Evolutionary conservation across 1,139 yeast genomes (phyloP).

Genomic region (Taiozyma sp.): DNA sequence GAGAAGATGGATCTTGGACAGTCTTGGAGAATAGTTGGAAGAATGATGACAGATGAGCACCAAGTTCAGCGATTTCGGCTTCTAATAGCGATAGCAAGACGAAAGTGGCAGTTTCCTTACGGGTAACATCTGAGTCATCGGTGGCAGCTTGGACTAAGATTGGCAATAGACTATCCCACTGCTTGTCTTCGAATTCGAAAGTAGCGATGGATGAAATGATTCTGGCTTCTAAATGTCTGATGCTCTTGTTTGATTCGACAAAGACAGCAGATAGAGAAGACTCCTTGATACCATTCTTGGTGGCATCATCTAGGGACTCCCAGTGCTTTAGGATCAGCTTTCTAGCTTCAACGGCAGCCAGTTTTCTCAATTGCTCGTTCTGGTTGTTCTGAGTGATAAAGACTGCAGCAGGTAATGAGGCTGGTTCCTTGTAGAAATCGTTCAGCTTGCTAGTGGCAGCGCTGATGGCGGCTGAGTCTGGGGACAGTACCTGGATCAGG

Average conservation of each 20-base stretch:
- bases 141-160: constrained; percentile 67
- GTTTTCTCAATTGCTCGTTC: constrained; percentile 60
- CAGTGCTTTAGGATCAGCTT: constrained; percentile 73
- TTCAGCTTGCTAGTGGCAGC: constrained; percentile 73
- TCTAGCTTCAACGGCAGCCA: constrained; percentile 94
- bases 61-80: constrained; percentile 59
- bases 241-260: constrained; percentile 55
- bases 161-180: constrained; percentile 80
- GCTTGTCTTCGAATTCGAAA: constrained; percentile 55
- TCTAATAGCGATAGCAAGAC: constrained; percentile 76
- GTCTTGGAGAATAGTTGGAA: constrained; percentile 64
- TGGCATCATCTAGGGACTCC: constrained; percentile 49
- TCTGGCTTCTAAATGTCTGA: constrained; percentile 87
- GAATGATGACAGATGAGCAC: constrained; percentile 59
- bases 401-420: constrained; percentile 75
- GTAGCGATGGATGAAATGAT: constrained; percentile 84
- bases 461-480: constrained; percentile 73
- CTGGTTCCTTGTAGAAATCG: constrained; percentile 67
- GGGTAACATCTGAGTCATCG: constrained; percentile 45
- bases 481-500: constrained; percentile 67
- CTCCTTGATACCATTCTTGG: constrained; percentile 57
- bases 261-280: constrained; percentile 68
- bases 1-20: constrained; percentile 58
- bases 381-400: constrained; percentile 69
- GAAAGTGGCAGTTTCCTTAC: constrained; percentile 83